Base-by-base conservation (phyloP, 2,329 filamentous ascomycete species). In the Venturia nashicola region DNA sequence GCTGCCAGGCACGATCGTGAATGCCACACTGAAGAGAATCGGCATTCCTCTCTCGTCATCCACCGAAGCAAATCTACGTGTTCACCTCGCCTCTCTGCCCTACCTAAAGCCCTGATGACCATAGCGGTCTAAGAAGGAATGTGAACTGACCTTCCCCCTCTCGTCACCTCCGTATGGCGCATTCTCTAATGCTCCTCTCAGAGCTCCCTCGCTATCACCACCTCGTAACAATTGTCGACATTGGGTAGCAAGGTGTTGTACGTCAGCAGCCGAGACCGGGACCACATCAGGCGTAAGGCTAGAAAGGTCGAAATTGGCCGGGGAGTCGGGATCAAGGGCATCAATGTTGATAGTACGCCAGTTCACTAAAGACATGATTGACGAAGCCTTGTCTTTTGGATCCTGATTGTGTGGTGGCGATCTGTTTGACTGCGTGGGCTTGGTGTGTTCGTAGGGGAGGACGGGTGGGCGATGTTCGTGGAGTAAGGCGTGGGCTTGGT, bases 311-410 rank as follows among this genome's bases (percentile, higher is more conserved):
- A 97, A 97, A 83, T 97, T 97, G 76, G 85, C 79, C 68, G 89
- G 85, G 70, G 91, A 94, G 76, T 97, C 92, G 65, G 92, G 90
- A 75, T 94, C 89, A 71, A 96, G 83, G 69, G 88, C 87, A 75
- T 97, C 92, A 76, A 97, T 88, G 82, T 97, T 91, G 82, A 97
- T 94, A 69, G 91, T 96, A 76, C 92, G 90, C 79, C 83, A 87
- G 74, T 87, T 86, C 76, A 83, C 75, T 63, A 74, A 71, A 51
- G 78, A 76, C 78, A 79, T 80, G 51, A 57, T 57, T 57, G 51
- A n/a, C n/a, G n/a, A n/a, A n/a, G n/a, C n/a, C n/a, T n/a, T n/a
- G n/a, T n/a, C n/a, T n/a, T n/a, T n/a, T n/a, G 20, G 5, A 27
- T 27, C 46, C 18, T 46, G 14, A 20, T 54, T 57, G 27, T 36